Evolutionary conservation across 192 early-diverging fungal genomes (phyloP).

Genomic region (Coemansia sp.): DNA sequence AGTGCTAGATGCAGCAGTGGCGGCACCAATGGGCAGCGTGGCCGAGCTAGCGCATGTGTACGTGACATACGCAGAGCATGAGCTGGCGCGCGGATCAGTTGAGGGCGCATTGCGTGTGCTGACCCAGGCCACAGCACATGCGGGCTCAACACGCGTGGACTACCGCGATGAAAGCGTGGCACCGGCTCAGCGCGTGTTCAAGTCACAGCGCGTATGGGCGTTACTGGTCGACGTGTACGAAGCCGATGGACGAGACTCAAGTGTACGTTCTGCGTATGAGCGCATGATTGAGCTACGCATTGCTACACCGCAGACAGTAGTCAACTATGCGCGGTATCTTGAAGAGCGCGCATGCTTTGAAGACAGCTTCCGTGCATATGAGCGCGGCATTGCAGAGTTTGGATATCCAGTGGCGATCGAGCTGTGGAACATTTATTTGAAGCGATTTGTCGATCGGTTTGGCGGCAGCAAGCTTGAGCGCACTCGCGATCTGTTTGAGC

Average conservation of each 20-base stretch:
- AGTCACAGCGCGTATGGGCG: constrained; percentile 85
- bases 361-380: constrained; percentile 93
- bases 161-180: constrained; percentile 80
- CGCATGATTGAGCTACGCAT: constrained; percentile 90
- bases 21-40: constrained; percentile 76
- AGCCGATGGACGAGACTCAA: constrained; percentile 77
- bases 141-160: constrained; percentile 42
- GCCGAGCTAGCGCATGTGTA: constrained; percentile 87
- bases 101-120: constrained; percentile 80
- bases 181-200: constrained; percentile 80
- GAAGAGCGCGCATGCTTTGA: constrained; percentile 90
- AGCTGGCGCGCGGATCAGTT: constrained; percentile 65
- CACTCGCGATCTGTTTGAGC: constrained; percentile 92
- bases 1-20: constrained; percentile 81
- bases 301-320: constrained; percentile 93
- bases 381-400: constrained; percentile 94
- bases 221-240: constrained; percentile 95
- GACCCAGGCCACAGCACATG: constrained; percentile 69
- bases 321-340: constrained; percentile 90
- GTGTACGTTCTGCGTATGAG: constrained; percentile 84
- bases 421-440: constrained; percentile 94
- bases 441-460: constrained; percentile 82
- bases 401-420: constrained; percentile 96
- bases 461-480: constrained; percentile 87
- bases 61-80: constrained; percentile 90